Evolutionary conservation across 805 yeast genomes (phyloP), one percentile per base, ranked within the genome.

Genomic region (Candida argentea): DNA sequence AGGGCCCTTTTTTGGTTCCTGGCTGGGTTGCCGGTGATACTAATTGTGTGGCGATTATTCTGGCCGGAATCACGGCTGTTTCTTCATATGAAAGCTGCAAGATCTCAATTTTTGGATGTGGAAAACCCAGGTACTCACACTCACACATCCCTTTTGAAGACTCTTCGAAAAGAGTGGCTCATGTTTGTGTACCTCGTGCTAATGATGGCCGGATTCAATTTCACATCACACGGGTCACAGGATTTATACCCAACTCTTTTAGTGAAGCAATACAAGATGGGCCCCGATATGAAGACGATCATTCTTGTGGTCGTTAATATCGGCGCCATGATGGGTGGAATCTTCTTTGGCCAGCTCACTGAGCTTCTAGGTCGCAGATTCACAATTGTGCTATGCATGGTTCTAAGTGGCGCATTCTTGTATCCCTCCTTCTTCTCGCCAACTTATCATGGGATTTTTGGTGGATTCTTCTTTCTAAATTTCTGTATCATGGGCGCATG

Each of bases 161-260:
- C 31, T 4, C 14, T 32, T 11, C 41, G 39, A 26, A 33, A 34
- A 9, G 48, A 49, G 33, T 56, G 62, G 62, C 43, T 53, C 18
- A 39, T 51, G 33, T 40, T 55, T 35, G 42, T 46, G 28, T 56
- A 55, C 37, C 37, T 51, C 35, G 43, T 56, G 5, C 36, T 55
- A 31, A 25, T 76, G 46, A 68, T 77, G 76, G 65, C 80, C 12
- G 81, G 78, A 12, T 72, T 76, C 61, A 78, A 77, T 52, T 79
- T 76, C 55, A 66, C 70, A 56, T 68, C 82, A 6, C 89, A 79
- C 40, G 84, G 83, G 1, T 71, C 84, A 5, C 86, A 79, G 52
- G 89, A 79, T 48, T 55, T 79, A 44, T 75, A 67, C 50, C 83
- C 85, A 21, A 74, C 83, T 1, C 57, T 74, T 55, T 55, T 79